A percentile compares a stretch with the other conserved stretches of the same genome.
These are phyloP conservation scores for Citrus hindsii DNA, from an alignment of 345 rosid species.

Conservation along the genomic window DNA sequence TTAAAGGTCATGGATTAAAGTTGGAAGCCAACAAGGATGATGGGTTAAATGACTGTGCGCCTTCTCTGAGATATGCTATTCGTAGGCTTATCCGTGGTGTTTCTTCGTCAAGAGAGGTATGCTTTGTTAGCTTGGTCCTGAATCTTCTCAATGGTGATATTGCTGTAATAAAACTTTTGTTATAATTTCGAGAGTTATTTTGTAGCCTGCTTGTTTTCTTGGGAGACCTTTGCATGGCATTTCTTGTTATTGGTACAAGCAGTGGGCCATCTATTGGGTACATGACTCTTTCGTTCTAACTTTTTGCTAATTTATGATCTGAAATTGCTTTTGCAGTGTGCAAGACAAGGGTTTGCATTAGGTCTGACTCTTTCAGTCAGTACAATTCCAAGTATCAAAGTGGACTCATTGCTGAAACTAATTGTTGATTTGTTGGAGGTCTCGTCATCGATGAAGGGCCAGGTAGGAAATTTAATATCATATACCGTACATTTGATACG, in stretches of 20 bases:
- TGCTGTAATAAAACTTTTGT: neutral
- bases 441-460: slow-evolving; percentile 93
- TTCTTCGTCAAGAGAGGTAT: slow-evolving; percentile 95
- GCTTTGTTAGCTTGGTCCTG: slow-evolving; percentile 1
- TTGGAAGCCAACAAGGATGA: slow-evolving; percentile 88
- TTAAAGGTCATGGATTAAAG: slow-evolving; percentile 43
- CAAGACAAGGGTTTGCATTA: slow-evolving; percentile 94
- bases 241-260: neutral
- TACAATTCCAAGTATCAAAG: slow-evolving; percentile 51
- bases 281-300: neutral
- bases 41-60: slow-evolving; percentile 81
- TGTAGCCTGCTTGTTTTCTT: neutral
- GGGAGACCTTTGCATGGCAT: neutral
- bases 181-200: neutral
- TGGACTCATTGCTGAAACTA: slow-evolving; percentile 72
- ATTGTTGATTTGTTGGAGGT: slow-evolving; percentile 63
- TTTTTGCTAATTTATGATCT: neutral
- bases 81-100: slow-evolving; percentile 90
- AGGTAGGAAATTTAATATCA: slow-evolving; percentile 45
- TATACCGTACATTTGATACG: neutral
- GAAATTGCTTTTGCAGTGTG: slow-evolving; percentile 54
- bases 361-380: slow-evolving; percentile 64
- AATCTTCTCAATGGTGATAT: neutral
- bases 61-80: slow-evolving; percentile 76
- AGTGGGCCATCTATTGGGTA: neutral